Evolutionary conservation across 2,329 filamentous ascomycete species (phyloP).

Genomic region (Sclerotinia borealis): DNA sequence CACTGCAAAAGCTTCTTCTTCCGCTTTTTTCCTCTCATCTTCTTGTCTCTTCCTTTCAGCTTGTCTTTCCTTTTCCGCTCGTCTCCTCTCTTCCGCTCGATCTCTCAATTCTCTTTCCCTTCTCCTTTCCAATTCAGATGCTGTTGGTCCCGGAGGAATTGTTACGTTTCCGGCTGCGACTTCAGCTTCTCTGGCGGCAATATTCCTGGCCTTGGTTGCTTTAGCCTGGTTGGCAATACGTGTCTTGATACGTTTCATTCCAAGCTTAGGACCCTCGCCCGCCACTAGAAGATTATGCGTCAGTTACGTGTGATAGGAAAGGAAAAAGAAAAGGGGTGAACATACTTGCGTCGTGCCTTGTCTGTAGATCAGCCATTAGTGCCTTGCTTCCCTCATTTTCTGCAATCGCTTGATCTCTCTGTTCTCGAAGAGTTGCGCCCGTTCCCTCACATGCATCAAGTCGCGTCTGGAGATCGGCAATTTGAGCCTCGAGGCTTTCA

Average conservation of each 20-base stretch:
- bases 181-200: neutral
- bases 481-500: neutral
- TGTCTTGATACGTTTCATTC: conserved; percentile 4
- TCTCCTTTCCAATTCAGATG: too few relatives aligned
- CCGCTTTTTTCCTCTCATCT: too few relatives aligned
- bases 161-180: neutral
- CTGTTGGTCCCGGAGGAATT: too few relatives aligned
- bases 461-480: neutral
- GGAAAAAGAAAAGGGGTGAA: neutral
- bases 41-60: too few relatives aligned
- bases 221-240: neutral
- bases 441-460: neutral
- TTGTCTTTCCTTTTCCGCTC: too few relatives aligned
- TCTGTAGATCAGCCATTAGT: neutral
- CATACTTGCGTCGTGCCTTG: neutral
- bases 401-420: conserved; percentile 1
- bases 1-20: too few relatives aligned
- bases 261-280: conserved; percentile 1
- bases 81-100: too few relatives aligned
- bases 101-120: too few relatives aligned
- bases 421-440: neutral
- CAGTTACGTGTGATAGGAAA: neutral
- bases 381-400: neutral
- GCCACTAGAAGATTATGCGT: neutral
- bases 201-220: neutral